Evolutionary conservation across 1,139 yeast species (phyloP), one percentile per base, ranked within the genome.

Genomic region (Geotrichum siamense): DNA sequence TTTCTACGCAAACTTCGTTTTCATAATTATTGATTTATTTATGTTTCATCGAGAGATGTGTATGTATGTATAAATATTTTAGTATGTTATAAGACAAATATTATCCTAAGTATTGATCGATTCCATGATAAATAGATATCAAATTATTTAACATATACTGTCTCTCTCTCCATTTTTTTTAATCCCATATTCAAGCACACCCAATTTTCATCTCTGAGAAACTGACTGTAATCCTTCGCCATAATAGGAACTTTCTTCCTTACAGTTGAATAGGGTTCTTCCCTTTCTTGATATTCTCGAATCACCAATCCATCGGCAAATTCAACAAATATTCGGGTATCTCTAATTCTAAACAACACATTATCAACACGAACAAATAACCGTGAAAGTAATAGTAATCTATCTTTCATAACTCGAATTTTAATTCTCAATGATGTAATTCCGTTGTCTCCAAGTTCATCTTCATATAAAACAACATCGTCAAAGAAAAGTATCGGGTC

Each of bases 371-470:
- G 71, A 49, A 91, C 64, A 61, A 85, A 91, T 54, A 89, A 76
- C 39, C 98, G 72, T 44, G 81, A 76, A 40, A 91, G 68, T 30
- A 91, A 53, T 35, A 91, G 67, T 50, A 91, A 61, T 49, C 96
- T 76, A 40, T 81, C 75, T 5, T 82, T 80, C 97, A 91, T 93
- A 2, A 87, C 96, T 53, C 99, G 69, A 23, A 93, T 76, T 61
- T 87, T 87, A 26, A 81, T 78, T 43, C 79, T 77, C 44, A 85
- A 65, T 46, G 85, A 74, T 0, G 93, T 78, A 21, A 86, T 82
- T 3, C 99, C 99, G 61, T 91, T 91, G 62, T 91, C 99, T 2
- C 95, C 98, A 47, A 91, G 69, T 60, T 91, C 99, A 58, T 91
- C 98, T 60, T 91, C 99, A 59, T 76, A 93, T 27, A 93, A 68